Evolutionary conservation across 805 yeast species (phyloP), one percentile per base, ranked within the genome.

Genomic region (Ogataea paraovalis): DNA sequence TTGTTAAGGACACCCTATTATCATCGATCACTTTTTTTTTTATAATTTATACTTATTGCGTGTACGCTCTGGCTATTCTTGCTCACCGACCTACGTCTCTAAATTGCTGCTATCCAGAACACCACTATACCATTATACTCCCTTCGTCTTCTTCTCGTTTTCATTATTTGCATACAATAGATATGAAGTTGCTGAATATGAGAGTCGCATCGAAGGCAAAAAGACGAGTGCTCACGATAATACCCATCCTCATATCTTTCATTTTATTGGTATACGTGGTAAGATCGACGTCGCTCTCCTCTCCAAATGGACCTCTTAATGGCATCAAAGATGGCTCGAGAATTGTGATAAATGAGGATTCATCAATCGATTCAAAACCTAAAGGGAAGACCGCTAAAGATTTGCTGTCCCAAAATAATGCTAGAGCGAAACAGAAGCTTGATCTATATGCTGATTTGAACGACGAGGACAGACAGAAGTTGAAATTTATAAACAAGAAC

Each of bases 321-420:
- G 22, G 14, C 9, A 76, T 79, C 53, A 61, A 68, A 4, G 64
- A 69, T 4, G 38, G 59, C 8, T 13, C 42, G 3, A 41, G 66
- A 16, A 74, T 75, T 12, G 41, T 39, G 16, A 23, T 39, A 34
- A 34, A 48, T 20, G 39, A 32, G 19, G 23, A 34, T 14, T 22
- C 18, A 33, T 5, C 23, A 4, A 39, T 52, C 16, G 25, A 22
- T 6, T 14, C 16, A 22, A 22, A 21, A 23, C 16, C 33, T 13
- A 32, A 9, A 2, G 21, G 43, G 30, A 53, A 48, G 33, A 53
- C 59, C 2, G 59, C 59, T n/a, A 46, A 46, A 28, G 59, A 55
- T 6, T 27, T 55, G 20, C 46, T 55, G n/a, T 28, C 42, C 16
- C 32, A 40, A 39, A 51, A 44, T 41, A 40, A 30, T 22, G 19